These are phyloP conservation scores for Wallacemonas collosoma DNA, from an alignment of 208 protist species.

Conservation along the genomic window DNA sequence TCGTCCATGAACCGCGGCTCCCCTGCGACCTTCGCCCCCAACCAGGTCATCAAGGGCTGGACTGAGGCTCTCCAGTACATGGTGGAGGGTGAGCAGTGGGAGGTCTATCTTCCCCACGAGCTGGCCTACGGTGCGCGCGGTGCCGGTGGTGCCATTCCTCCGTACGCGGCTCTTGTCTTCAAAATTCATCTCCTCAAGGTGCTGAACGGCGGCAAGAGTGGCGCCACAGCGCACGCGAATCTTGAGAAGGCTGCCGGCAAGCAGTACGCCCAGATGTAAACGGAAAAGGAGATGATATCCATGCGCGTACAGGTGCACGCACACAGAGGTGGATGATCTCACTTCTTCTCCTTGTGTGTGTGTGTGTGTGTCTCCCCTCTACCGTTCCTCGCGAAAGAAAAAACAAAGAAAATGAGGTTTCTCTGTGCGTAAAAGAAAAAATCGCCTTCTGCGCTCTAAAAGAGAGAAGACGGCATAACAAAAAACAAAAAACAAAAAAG, in stretches of 20 bases:
- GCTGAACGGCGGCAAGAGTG: conserved; percentile 53
- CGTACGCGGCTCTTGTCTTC: conserved; percentile 71
- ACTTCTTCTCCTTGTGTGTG: too few relatives aligned
- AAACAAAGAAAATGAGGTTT: not conserved
- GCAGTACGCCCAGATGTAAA: conserved; percentile 55
- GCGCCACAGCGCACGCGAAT: conserved; percentile 45
- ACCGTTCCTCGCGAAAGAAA: not conserved
- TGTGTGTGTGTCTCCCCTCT: too few relatives aligned
- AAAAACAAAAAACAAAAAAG: too few relatives aligned
- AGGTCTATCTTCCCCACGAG: conserved; percentile 73
- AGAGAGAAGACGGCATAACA: too few relatives aligned
- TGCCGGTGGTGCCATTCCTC: conserved; percentile 61
- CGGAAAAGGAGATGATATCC: not conserved
- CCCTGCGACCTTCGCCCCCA: conserved; percentile 69
- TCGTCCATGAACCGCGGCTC: conserved; percentile 62
- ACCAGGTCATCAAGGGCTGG: conserved; percentile 84
- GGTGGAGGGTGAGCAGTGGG: conserved; percentile 84
- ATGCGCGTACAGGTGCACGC: not conserved
- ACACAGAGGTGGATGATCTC: not conserved
- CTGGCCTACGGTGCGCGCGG: conserved; percentile 80
- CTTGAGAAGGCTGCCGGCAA: conserved; percentile 55
- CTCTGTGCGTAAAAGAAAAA: too few relatives aligned
- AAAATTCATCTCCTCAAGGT: conserved; percentile 80
- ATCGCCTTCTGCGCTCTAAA: too few relatives aligned
- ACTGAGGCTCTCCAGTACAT: conserved; percentile 88